These are phyloP conservation scores for Cryptomeria japonica DNA, from an alignment of 75 land plant genomes.

Conservation along the genomic window DNA sequence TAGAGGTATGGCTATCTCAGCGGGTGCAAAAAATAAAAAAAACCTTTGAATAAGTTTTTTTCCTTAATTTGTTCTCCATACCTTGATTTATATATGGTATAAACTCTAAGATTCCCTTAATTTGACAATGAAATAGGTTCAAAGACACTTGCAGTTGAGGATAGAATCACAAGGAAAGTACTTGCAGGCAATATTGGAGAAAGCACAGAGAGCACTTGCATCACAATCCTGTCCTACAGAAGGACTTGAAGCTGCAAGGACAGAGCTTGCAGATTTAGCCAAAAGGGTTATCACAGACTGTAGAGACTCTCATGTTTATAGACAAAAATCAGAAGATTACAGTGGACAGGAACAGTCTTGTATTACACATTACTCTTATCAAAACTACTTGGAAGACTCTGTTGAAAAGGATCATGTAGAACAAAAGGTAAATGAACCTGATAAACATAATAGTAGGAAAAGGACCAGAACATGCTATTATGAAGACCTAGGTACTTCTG, in stretches of 20 bases:
- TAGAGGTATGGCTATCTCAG: background rate
- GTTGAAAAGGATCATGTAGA: background rate
- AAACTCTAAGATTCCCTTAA: background rate
- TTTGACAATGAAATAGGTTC: constrained; percentile 31
- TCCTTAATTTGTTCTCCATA: background rate
- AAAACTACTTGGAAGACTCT: background rate
- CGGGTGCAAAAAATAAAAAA: background rate
- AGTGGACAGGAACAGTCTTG: background rate
- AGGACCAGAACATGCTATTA: background rate
- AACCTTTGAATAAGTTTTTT: background rate
- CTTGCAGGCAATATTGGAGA: constrained; percentile 51
- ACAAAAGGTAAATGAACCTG: background rate
- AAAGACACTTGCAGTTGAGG: constrained; percentile 40
- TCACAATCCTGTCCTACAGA: constrained; percentile 22
- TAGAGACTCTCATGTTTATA: background rate
- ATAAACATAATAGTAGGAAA: background rate
- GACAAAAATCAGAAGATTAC: background rate
- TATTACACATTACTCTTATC: background rate
- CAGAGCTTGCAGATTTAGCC: constrained; percentile 48
- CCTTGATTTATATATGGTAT: background rate
- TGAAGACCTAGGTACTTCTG: background rate
- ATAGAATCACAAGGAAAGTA: constrained; percentile 56
- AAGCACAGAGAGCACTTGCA: constrained; percentile 39
- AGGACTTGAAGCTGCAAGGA: constrained; percentile 50
- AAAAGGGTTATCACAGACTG: constrained; percentile 20